Base-by-base conservation (phyloP, 208 protist species). In the Trypanosoma rangeli region DNA sequence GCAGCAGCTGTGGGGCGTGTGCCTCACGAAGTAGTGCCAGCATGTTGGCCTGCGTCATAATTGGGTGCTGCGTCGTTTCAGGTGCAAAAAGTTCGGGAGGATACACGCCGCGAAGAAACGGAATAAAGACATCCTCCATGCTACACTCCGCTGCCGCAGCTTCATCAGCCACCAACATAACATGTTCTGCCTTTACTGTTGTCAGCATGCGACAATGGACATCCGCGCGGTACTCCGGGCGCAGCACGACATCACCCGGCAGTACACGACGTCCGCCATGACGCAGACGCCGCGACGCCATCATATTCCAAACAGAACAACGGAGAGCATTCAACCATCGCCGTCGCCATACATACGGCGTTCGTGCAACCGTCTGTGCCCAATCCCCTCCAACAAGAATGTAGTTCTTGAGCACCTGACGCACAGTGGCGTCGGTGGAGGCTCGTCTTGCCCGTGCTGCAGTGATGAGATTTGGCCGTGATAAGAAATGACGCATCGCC, bases 311-410 rank as follows among this genome's bases (percentile, higher is more conserved):
- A 33, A 93, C 85, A 13, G 78, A 65, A 42, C 78, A 79, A 3
- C 88, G 84, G 65, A 96, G 77, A 29, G 88, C 86, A 58, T 86
- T 90, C 26, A 94, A 70, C 88, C 91, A 96, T 24, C 85, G 81
- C 5, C 86, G 82, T 1, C 91, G 86, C 85, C 78, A 89, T 22
- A 83, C 83, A 55, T 92, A 96, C 42, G 91, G 91, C 5, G 73
- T 76, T 1, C 82, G 80, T 33, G 53, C 68, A 58, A 93, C 78
- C 46, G 85, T 84, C 48, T 65, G 63, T 24, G 78, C 57, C 85
- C 85, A 95, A 71, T 95, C 75, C 0, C 90, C 90, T 48, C 82
- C 80, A 13, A 79, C 78, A 56, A 77, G 62, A 39, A 90, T 78
- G 60, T 86, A 95, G 20, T 60, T 78, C 53, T 84, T 83, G 46